Base-by-base conservation (phyloP, 2,329 filamentous ascomycete species). In the Penicillium rolfsii region DNA sequence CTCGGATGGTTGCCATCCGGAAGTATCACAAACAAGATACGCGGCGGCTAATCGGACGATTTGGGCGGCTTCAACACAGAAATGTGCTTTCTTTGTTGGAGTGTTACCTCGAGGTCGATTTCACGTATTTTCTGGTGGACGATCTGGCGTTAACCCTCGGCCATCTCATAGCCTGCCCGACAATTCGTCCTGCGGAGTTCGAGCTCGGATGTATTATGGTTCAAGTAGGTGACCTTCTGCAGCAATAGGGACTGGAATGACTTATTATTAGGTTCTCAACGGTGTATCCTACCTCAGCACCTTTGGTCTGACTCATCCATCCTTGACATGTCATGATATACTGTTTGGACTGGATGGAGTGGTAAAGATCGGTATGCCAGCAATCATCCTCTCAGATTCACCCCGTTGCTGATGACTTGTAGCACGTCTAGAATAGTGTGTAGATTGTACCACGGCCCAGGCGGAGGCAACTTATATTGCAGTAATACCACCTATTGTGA, bases 1-100 rank as follows among this genome's bases (percentile, higher is more conserved):
- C 30, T 24, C 30, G 57, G n/a, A 36, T 68, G 35, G 36, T 66
- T 33, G 62, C 64, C 36, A 65, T 68, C 38, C 55, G 60, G 14
- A 48, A 38, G 19, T 62, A 62, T 46, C 22, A 28, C 11, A 57
- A 49, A 38, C 5, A 48, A 9, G 46, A 61, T 30, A 28, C 46
- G 11, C 4, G 30, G 7, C 28, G 55, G 40, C 19, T 61, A 2
- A 52, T 61, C 19, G 4, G 57, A 16, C 41, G 43, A 52, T 61
- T 58, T 43, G 55, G 43, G n/a, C 38, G 45, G 7, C 52, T 58
- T 16, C 33, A 55, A 6, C 38, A 61, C 22, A 9, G 11, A 19
- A 61, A 58, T 22, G 41, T 55, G 3, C 53, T 55, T 24, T 48
- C 53, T 3, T 30, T 45, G 16, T 38, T 28, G 40, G 53, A 55